Conservation (phyloP, 371 early-diverging fungal genomes). For the Chytridiales sp. region DNA sequence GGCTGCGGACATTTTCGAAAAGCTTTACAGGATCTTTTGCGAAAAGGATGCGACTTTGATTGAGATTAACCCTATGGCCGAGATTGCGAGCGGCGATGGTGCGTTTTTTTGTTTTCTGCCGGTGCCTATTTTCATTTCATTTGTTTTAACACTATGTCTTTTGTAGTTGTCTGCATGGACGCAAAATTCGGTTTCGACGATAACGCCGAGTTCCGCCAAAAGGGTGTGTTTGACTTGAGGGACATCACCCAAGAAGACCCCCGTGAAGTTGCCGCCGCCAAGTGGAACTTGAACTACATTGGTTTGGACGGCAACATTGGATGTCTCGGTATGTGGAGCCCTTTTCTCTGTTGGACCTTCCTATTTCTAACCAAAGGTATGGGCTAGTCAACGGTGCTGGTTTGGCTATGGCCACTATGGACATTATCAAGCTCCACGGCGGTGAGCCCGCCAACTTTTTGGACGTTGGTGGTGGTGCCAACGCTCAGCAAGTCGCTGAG, state of each 20-base stretch:
- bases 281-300: slow-evolving; percentile 98
- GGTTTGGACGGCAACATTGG: slow-evolving; percentile 92
- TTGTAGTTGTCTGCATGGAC: slow-evolving; percentile 79
- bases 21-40: slow-evolving; percentile 92
- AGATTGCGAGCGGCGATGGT: slow-evolving; percentile 84
- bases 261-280: slow-evolving; percentile 95
- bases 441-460: slow-evolving; percentile 99
- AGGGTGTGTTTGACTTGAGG: slow-evolving; percentile 82
- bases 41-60: slow-evolving; percentile 97
- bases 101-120: slow-evolving; percentile 21
- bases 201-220: slow-evolving; percentile 97
- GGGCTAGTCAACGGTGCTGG: slow-evolving; percentile 94
- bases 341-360: neutral
- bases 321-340: slow-evolving; percentile 55
- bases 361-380: neutral
- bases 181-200: slow-evolving; percentile 97
- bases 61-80: slow-evolving; percentile 97
- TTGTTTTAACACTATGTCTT: neutral
- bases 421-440: slow-evolving; percentile 97
- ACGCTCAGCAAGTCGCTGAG: slow-evolving; percentile 93
- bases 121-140: neutral
- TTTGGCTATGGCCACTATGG: slow-evolving; percentile 99
- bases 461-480: slow-evolving; percentile 97
- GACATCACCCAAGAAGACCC: slow-evolving; percentile 95
- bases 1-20: slow-evolving; percentile 89